These are phyloP conservation scores for Platismatia glauca DNA, from an alignment of 495 filamentous ascomycete species.

Conservation along the genomic window DNA sequence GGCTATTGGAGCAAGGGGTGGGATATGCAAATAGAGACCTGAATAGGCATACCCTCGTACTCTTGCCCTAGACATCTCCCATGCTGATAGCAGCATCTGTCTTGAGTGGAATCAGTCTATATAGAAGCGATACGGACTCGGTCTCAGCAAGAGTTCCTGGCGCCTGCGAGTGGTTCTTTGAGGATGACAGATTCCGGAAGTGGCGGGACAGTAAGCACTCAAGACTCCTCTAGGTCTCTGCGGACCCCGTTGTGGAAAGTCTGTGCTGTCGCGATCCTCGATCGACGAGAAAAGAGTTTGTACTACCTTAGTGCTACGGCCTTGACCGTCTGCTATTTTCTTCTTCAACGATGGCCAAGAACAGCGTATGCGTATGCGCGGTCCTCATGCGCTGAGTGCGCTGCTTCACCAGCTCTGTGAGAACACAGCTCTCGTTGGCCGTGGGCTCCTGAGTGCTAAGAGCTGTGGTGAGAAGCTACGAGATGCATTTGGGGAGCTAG, in stretches of 20 bases:
- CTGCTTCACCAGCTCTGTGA: conserved; percentile 39
- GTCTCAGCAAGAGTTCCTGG: conserved; percentile 14
- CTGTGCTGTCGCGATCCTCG: conserved; percentile 32
- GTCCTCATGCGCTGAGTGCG: conserved; percentile 30
- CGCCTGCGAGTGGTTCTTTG: conserved; percentile 34
- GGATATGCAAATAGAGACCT: no score
- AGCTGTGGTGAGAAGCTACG: conserved; percentile 29
- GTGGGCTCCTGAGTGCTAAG: conserved; percentile 26
- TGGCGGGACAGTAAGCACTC: conserved; percentile 27
- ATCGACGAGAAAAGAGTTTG: conserved; percentile 27
- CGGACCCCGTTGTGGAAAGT: conserved; percentile 41
- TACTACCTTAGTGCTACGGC: conserved; percentile 27
- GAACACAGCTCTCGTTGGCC: conserved; percentile 22
- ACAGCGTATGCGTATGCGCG: conserved; percentile 28
- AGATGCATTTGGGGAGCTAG: conserved; percentile 34
- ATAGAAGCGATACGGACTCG: conserved; percentile 25
- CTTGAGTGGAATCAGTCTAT: no score
- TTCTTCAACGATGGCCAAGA: conserved; percentile 39
- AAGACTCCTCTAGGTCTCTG: conserved; percentile 40
- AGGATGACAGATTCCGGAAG: conserved; percentile 27
- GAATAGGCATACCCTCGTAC: no score
- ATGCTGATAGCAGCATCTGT: no score
- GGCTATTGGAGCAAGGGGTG: no score
- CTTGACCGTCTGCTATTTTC: conserved; percentile 35
- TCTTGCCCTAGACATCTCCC: no score